phyloP scores from a whole-genome alignment of 192 early-diverging fungal genomes.

The Backusella sp. region DNA sequence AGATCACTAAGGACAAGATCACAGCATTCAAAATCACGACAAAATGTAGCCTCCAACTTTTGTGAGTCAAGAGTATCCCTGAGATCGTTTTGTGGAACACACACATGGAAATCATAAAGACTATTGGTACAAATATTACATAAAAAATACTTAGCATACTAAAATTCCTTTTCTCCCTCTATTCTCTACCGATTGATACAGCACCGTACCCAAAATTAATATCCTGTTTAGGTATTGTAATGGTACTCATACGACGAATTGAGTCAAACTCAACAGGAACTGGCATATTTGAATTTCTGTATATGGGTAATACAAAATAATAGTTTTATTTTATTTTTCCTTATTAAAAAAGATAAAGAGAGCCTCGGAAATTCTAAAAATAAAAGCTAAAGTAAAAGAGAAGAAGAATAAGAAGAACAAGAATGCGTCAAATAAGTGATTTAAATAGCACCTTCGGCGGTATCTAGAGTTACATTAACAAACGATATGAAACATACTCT shows the following conservation, averaged over 20 bases:
- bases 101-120: constrained; percentile 28
- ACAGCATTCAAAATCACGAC: constrained; percentile 95
- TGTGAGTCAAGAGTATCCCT: constrained; percentile 48
- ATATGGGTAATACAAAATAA: neutral
- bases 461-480: neutral
- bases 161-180: neutral
- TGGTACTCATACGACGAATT: constrained; percentile 31
- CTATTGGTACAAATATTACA: neutral
- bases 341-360: neutral
- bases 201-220: constrained; percentile 34
- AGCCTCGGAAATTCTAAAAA: neutral
- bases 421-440: neutral
- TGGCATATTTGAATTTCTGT: constrained; percentile 15
- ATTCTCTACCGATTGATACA: neutral
- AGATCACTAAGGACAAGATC: constrained; percentile 84
- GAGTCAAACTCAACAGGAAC: constrained; percentile 30
- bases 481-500: neutral
- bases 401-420: neutral
- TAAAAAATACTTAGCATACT: neutral
- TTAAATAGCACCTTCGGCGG: neutral
- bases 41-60: constrained; percentile 81
- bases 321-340: neutral
- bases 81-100: constrained; percentile 17
- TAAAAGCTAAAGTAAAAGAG: neutral
- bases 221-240: constrained; percentile 31